phyloP scores from a whole-genome alignment of 1,139 yeast genomes.

The Diutina catenulata region DNA sequence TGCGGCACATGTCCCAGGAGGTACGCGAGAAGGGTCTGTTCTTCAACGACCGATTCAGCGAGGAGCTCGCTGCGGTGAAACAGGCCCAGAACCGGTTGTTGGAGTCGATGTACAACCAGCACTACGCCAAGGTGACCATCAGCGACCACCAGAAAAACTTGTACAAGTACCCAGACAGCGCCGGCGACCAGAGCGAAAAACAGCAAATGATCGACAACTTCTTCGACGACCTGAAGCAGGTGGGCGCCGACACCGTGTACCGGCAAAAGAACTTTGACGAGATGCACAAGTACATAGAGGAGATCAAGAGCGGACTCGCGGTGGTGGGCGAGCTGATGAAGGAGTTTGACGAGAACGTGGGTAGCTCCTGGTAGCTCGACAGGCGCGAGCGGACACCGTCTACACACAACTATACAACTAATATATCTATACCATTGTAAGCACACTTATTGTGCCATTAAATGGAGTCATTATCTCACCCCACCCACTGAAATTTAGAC shows the following conservation, averaged over 20 bases:
- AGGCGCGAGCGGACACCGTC: too few relatives aligned
- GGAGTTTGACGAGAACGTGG: conserved; percentile 19
- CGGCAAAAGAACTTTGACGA: conserved; percentile 28
- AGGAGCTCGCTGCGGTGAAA: conserved; percentile 44
- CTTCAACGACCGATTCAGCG: conserved; percentile 50
- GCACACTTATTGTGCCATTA: too few relatives aligned
- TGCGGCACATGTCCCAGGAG: conserved; percentile 49
- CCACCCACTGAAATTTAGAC: too few relatives aligned
- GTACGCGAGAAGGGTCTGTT: conserved; percentile 42
- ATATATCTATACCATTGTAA: too few relatives aligned
- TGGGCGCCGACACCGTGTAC: conserved; percentile 9
- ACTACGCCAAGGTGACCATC: conserved; percentile 10
- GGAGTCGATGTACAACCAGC: conserved; percentile 38
- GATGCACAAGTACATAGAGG: conserved; percentile 24
- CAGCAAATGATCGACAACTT: conserved; percentile 12
- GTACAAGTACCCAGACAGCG: conserved; percentile 5
- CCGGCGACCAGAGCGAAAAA: conserved; percentile 8
- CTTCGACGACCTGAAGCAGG: conserved; percentile 11
- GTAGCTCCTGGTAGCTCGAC: neutral
- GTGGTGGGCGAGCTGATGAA: conserved; percentile 30
- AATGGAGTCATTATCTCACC: too few relatives aligned
- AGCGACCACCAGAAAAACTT: conserved; percentile 7
- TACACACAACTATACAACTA: too few relatives aligned
- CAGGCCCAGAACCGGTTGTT: conserved; percentile 50
- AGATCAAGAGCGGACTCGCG: conserved; percentile 21